phyloP scores from a whole-genome alignment of 2,329 filamentous ascomycete genomes.

The Chrysoporthe austroafricana region DNA sequence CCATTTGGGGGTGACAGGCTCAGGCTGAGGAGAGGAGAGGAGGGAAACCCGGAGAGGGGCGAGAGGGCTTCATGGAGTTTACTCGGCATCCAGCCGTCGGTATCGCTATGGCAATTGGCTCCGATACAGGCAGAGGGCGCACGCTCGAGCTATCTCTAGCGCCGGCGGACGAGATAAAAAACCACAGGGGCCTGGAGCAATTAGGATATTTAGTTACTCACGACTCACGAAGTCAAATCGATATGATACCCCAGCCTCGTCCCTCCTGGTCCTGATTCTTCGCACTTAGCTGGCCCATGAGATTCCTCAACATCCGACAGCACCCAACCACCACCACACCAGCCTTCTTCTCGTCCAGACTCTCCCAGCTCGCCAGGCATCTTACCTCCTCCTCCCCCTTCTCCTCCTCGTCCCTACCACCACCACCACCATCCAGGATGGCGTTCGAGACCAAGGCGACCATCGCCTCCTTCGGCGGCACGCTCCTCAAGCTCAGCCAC shows the following conservation, averaged over 20 bases:
- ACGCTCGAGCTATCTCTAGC: neutral
- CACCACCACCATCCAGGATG: slow-evolving; percentile 57
- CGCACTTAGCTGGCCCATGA: slow-evolving; percentile 10
- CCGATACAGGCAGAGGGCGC: too few species aligned
- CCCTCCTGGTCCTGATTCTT: neutral
- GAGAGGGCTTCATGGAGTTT: slow-evolving; percentile 28
- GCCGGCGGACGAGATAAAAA: neutral
- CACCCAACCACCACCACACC: slow-evolving; percentile 5
- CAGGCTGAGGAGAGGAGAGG: too few species aligned
- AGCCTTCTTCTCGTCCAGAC: slow-evolving; percentile 18
- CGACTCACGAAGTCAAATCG: neutral
- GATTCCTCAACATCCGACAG: slow-evolving; percentile 22
- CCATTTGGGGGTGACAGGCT: neutral
- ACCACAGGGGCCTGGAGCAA: neutral
- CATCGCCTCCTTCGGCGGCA: slow-evolving; percentile 90
- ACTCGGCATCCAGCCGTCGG: slow-evolving; percentile 23
- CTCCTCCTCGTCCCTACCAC: neutral
- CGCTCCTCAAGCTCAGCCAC: slow-evolving; percentile 93
- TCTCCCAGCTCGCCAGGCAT: slow-evolving; percentile 25
- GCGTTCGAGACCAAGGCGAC: slow-evolving; percentile 86
- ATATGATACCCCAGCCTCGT: slow-evolving; percentile 14
- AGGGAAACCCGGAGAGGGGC: neutral
- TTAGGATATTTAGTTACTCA: neutral
- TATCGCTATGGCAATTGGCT: neutral
- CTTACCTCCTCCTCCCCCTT: slow-evolving; percentile 12